Evolutionary conservation across 2,329 filamentous ascomycete genomes (phyloP).

Genomic region (Onygenales sp.): DNA sequence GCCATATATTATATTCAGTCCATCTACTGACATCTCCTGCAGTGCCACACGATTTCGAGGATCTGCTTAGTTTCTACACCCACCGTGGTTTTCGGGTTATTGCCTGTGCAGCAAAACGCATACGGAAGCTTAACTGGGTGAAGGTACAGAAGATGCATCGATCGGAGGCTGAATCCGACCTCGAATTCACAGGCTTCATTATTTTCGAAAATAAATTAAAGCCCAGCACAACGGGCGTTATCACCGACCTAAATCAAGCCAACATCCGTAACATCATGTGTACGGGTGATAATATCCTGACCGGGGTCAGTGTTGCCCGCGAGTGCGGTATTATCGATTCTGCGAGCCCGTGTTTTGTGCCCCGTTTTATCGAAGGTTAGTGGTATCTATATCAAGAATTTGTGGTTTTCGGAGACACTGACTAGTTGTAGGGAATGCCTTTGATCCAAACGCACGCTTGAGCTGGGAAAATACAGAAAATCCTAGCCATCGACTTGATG

Average conservation of each 20-base stretch:
- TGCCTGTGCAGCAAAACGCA: conserved; percentile 81
- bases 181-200: conserved; percentile 92
- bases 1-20: neutral
- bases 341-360: conserved; percentile 82
- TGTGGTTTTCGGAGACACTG: conserved; percentile 7
- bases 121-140: conserved; percentile 82
- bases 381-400: neutral
- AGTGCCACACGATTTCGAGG: conserved; percentile 82
- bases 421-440: conserved; percentile 49
- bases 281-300: conserved; percentile 76
- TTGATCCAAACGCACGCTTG: conserved; percentile 63
- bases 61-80: conserved; percentile 80
- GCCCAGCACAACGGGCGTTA: conserved; percentile 67
- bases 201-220: conserved; percentile 99
- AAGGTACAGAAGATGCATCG: conserved; percentile 92
- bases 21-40: conserved; percentile 18
- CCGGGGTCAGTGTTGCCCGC: conserved; percentile 66
- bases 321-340: conserved; percentile 78
- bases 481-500: conserved; percentile 64
- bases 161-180: conserved; percentile 67
- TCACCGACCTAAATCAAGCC: conserved; percentile 71
- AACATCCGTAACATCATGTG: conserved; percentile 89
- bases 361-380: conserved; percentile 68
- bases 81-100: conserved; percentile 96
- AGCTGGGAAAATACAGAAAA: conserved; percentile 96